Percentiles rank a stretch among this genome's conserved stretches.
phyloP scores from a whole-genome alignment of 768 basidiomycete genomes.

The Tremella yokohamensis region DNA sequence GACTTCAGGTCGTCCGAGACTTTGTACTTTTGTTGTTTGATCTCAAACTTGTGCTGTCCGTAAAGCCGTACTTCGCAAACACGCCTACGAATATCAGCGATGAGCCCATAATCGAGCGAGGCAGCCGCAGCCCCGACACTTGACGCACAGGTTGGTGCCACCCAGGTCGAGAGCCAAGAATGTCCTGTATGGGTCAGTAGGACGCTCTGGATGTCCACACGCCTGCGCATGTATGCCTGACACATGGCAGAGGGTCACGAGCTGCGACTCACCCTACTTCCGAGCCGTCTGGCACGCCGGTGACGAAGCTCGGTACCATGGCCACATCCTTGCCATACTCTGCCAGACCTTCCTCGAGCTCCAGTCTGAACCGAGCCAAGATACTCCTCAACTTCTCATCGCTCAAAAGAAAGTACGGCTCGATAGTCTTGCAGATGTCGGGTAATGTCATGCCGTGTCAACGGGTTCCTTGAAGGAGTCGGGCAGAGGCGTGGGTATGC shows the following conservation, averaged over 20 bases:
- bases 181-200: conserved; percentile 58
- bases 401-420: conserved; percentile 67
- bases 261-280: conserved; percentile 72
- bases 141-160: conserved; percentile 87
- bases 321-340: conserved; percentile 78
- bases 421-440: conserved; percentile 61
- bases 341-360: conserved; percentile 70
- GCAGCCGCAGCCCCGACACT: neutral
- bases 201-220: neutral
- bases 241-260: neutral
- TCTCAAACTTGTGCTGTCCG: conserved; percentile 80
- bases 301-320: conserved; percentile 97
- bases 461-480: neutral
- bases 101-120: neutral
- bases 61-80: conserved; percentile 91
- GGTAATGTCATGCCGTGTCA: conserved; percentile 37
- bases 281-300: conserved; percentile 87
- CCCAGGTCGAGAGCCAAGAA: conserved; percentile 96
- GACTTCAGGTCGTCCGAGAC: conserved; percentile 91
- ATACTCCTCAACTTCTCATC: conserved; percentile 64
- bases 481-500: too few relatives aligned
- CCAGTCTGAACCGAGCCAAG: conserved; percentile 72
- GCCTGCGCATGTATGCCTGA: conserved; percentile 1
- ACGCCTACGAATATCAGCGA: conserved; percentile 58
- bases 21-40: conserved; percentile 94